Conservation (phyloP, 1,139 yeast genomes). For the Yamadazyma blattariae region DNA sequence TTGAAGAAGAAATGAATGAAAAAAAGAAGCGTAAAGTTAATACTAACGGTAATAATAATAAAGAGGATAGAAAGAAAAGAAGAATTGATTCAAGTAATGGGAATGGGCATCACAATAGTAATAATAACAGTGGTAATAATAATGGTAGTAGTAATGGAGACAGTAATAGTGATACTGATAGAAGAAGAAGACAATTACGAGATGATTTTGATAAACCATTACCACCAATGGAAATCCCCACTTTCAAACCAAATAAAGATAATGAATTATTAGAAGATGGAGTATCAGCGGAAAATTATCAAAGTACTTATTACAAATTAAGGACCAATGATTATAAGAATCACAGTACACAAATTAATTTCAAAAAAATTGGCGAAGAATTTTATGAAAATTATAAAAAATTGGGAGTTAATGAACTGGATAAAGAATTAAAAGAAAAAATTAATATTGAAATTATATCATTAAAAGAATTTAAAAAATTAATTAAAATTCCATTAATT, state of each 20-base stretch:
- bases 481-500: conserved; percentile 29
- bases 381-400: conserved; percentile 14
- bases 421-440: conserved; percentile 4
- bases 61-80: conserved; percentile 1
- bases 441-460: conserved; percentile 21
- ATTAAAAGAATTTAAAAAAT: conserved; percentile 23
- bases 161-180: conserved; percentile 1
- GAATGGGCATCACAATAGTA: conserved; percentile 1
- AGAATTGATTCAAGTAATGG: conserved; percentile 3
- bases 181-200: conserved; percentile 13
- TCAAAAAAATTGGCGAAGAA: conserved; percentile 21
- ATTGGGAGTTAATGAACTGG: conserved; percentile 9
- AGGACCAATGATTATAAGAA: conserved; percentile 49
- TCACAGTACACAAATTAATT: conserved; percentile 25
- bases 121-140: neutral
- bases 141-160: neutral
- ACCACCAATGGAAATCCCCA: conserved; percentile 9
- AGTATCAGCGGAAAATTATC: conserved; percentile 45
- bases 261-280: conserved; percentile 42
- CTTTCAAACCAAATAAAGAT: conserved; percentile 33
- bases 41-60: neutral
- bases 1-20: conserved; percentile 16
- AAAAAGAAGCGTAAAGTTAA: conserved; percentile 2
- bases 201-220: conserved; percentile 14
- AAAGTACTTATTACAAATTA: conserved; percentile 49